These are phyloP conservation scores for Cercophora scortea DNA, from an alignment of 495 filamentous ascomycete genomes.

Conservation along the genomic window DNA sequence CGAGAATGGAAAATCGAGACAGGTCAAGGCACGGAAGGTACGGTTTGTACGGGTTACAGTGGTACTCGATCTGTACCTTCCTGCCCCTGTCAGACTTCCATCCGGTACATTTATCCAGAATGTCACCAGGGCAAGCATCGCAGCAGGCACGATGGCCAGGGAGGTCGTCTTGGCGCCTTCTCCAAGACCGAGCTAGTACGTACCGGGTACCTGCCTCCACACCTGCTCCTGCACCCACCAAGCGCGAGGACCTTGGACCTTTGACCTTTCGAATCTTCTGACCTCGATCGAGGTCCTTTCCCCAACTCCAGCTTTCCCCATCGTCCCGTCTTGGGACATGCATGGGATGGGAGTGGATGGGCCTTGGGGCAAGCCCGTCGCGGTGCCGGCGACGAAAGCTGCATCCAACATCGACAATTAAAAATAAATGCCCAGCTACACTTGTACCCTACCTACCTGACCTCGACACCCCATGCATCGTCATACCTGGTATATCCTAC, in stretches of 20 bases:
- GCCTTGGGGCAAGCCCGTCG: no score
- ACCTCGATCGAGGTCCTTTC: background rate
- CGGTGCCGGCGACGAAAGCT: no score
- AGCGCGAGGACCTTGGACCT: background rate
- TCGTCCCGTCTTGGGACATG: background rate
- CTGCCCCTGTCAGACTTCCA: no score
- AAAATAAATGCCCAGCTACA: no score
- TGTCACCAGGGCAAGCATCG: background rate
- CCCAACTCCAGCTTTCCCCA: background rate
- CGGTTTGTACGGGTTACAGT: background rate
- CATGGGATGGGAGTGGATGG: no score
- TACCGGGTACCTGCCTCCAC: constrained; percentile 10
- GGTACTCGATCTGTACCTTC: background rate
- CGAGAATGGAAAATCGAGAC: no score
- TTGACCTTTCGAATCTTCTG: background rate
- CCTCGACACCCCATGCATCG: no score
- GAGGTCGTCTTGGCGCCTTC: constrained; percentile 10
- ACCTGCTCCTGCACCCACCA: background rate
- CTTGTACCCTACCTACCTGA: no score
- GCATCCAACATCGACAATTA: no score
- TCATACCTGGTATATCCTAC: no score
- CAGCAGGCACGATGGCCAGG: no score
- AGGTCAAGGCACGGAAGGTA: background rate
- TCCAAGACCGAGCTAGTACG: background rate
- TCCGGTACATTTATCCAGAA: constrained; percentile 26